A percentile compares a stretch with the other conserved stretches of the same genome.
Evolutionary conservation across 495 filamentous ascomycete species (phyloP).

Genomic region (Neurospora hispaniola): DNA sequence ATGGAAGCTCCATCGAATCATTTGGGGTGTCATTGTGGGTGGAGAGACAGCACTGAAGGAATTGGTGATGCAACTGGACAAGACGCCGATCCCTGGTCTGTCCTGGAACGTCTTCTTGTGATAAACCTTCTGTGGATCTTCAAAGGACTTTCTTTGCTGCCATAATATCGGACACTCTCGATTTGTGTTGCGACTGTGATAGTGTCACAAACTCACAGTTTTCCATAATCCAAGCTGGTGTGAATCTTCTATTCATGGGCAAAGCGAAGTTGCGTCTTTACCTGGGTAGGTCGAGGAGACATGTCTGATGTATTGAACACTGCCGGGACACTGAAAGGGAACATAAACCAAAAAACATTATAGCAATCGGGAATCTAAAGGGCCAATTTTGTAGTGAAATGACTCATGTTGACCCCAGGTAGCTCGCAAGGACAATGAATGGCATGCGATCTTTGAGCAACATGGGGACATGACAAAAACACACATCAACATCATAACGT

Average conservation of each 20-base stretch:
- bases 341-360: neutral
- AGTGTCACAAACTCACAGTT: neutral
- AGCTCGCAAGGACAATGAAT: neutral
- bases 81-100: neutral
- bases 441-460: neutral
- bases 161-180: neutral
- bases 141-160: neutral
- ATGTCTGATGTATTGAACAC: neutral
- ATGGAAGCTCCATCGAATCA: neutral
- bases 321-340: neutral
- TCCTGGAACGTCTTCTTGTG: neutral
- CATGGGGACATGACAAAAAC: neutral
- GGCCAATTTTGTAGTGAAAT: neutral
- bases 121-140: neutral
- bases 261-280: neutral
- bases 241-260: neutral
- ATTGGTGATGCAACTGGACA: neutral
- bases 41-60: neutral
- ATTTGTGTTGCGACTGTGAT: no score
- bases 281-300: neutral
- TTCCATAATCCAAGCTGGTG: neutral
- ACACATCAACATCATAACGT: neutral
- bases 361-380: neutral
- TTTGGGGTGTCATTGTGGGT: neutral
- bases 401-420: neutral